Evolutionary conservation across 2,329 filamentous ascomycete species (phyloP).

Genomic region (Fusarium graminum): DNA sequence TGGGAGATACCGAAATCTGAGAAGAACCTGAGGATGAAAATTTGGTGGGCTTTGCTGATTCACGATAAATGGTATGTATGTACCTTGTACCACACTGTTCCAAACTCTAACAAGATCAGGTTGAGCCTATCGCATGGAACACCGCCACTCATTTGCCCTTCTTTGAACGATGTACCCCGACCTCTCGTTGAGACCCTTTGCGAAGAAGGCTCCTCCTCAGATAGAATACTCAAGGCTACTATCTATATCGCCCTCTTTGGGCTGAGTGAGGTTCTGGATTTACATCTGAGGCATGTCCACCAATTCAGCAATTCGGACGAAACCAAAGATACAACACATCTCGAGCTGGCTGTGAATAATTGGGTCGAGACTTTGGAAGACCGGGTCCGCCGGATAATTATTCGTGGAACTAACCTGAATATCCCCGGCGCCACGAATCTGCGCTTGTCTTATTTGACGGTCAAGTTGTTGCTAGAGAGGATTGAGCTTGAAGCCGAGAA

Average conservation of each 20-base stretch:
- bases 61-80: slow-evolving; percentile 65
- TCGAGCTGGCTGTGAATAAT: slow-evolving; percentile 56
- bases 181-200: slow-evolving; percentile 56
- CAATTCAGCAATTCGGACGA: slow-evolving; percentile 50
- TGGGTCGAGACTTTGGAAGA: slow-evolving; percentile 61
- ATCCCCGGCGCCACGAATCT: slow-evolving; percentile 64
- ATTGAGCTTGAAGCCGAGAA: slow-evolving; percentile 61
- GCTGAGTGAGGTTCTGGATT: slow-evolving; percentile 57
- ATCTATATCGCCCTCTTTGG: slow-evolving; percentile 61
- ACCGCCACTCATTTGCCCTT: slow-evolving; percentile 60
- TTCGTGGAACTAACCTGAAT: slow-evolving; percentile 57
- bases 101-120: slow-evolving; percentile 51
- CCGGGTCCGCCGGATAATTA: slow-evolving; percentile 56
- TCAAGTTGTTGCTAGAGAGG: slow-evolving; percentile 61
- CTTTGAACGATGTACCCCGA: slow-evolving; percentile 63
- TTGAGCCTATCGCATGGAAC: slow-evolving; percentile 66
- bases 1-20: slow-evolving; percentile 67
- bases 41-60: slow-evolving; percentile 69
- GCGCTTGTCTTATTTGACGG: slow-evolving; percentile 63
- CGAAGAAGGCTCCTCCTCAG: slow-evolving; percentile 30
- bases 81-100: accelerated
- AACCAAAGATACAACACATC: slow-evolving; percentile 45
- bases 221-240: slow-evolving; percentile 47
- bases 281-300: slow-evolving; percentile 54
- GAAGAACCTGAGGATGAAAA: slow-evolving; percentile 64